These are phyloP conservation scores for Aspergillus nomiae DNA, from an alignment of 2,329 filamentous ascomycete genomes.

Conservation along the genomic window DNA sequence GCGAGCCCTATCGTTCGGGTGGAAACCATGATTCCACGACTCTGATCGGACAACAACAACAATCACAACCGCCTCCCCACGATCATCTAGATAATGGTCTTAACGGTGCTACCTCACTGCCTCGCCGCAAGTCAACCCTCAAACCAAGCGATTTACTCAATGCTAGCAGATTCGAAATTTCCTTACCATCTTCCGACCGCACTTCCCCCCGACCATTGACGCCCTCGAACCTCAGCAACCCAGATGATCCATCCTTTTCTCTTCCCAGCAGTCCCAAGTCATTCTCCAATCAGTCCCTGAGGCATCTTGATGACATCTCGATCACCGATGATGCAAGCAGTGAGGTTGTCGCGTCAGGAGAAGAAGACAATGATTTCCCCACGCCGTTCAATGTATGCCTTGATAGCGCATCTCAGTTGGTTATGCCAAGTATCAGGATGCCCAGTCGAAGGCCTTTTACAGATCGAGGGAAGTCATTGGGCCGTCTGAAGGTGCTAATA, in stretches of 20 bases:
- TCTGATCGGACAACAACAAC: constrained; percentile 17
- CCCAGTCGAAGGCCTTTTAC: constrained; percentile 88
- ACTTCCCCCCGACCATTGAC: constrained; percentile 47
- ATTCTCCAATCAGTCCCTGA: constrained; percentile 59
- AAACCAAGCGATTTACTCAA: constrained; percentile 26
- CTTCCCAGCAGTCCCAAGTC: constrained; percentile 63
- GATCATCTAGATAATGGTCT: constrained; percentile 24
- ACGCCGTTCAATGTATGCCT: constrained; percentile 31
- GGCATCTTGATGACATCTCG: constrained; percentile 60
- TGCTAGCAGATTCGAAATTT: constrained; percentile 16
- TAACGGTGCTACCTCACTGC: constrained; percentile 22
- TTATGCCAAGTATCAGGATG: constrained; percentile 96
- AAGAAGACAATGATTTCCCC: constrained; percentile 53
- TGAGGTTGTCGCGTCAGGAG: constrained; percentile 57
- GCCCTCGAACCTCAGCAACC: constrained; percentile 48
- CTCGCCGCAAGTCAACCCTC: constrained; percentile 35
- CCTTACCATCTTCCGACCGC: constrained; percentile 26
- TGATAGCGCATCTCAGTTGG: constrained; percentile 67
- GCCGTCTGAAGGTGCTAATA: constrained; percentile 84
- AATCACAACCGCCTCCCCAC: constrained; percentile 13
- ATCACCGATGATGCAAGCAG: constrained; percentile 57
- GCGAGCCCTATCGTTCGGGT: constrained; percentile 9
- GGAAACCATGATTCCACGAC: constrained; percentile 2
- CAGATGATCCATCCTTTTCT: constrained; percentile 52
- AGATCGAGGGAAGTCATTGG: constrained; percentile 77